Evolutionary conservation across 768 basidiomycete genomes (phyloP).

Genomic region (Russula compacta): DNA sequence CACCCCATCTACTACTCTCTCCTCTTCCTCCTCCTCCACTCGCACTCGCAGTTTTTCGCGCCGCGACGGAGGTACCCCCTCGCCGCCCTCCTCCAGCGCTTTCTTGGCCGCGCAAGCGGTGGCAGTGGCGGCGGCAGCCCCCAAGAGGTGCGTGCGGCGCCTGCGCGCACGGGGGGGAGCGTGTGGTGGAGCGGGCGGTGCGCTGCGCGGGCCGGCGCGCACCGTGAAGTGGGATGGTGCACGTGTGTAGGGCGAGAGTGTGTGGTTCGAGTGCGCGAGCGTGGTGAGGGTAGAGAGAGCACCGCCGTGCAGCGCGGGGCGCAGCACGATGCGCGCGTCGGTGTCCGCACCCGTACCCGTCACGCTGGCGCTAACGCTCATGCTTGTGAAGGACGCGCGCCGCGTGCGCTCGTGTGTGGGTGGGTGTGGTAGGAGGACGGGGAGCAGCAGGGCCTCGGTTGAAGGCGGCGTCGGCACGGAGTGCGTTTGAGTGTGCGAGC

Average conservation of each 20-base stretch:
- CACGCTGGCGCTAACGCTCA: constrained; percentile 27
- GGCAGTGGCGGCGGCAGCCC: constrained; percentile 24
- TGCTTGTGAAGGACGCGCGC: constrained; percentile 29
- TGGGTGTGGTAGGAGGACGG: constrained; percentile 12
- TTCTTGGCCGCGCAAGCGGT: neutral
- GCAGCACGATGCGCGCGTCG: constrained; percentile 42
- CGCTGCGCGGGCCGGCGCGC: constrained; percentile 66
- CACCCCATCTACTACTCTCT: neutral
- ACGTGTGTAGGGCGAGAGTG: constrained; percentile 87
- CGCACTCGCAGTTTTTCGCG: neutral
- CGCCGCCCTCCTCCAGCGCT: constrained; percentile 3
- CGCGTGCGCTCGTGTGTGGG: constrained; percentile 21
- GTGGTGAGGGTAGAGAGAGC: constrained; percentile 81
- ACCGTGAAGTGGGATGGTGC: constrained; percentile 88
- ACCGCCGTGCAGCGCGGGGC: constrained; percentile 59
- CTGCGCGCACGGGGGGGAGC: constrained; percentile 59
- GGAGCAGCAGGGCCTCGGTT: constrained; percentile 21
- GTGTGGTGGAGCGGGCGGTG: constrained; percentile 35
- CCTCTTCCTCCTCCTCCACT: neutral
- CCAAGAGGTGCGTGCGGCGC: constrained; percentile 46
- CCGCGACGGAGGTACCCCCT: too few species aligned
- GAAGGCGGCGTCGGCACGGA: constrained; percentile 41
- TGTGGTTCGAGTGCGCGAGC: constrained; percentile 84
- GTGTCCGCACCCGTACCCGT: constrained; percentile 30
- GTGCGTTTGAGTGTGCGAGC: constrained; percentile 37